These are phyloP conservation scores for Xanthoconium purpureum DNA, from an alignment of 768 basidiomycete genomes.

Conservation along the genomic window DNA sequence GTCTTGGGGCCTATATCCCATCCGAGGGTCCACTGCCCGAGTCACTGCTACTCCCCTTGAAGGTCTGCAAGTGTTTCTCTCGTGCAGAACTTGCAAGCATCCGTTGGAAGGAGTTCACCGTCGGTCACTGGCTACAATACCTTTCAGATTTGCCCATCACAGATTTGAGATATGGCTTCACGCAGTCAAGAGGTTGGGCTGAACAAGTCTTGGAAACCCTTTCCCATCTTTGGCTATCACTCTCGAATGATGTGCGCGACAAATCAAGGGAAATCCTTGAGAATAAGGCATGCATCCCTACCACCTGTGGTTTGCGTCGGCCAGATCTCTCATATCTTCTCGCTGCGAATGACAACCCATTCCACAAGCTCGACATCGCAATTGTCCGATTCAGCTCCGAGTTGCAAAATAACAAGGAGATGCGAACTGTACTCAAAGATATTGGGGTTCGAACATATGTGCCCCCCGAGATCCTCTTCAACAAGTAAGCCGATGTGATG, in stretches of 20 bases:
- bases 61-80: slow-evolving; percentile 55
- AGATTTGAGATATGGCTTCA: slow-evolving; percentile 57
- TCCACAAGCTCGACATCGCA: neutral
- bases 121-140: too few species aligned
- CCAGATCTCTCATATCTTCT: slow-evolving; percentile 76
- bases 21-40: slow-evolving; percentile 73
- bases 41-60: slow-evolving; percentile 40
- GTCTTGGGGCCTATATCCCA: slow-evolving; percentile 55
- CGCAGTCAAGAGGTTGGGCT: slow-evolving; percentile 64
- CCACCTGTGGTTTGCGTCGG: slow-evolving; percentile 56
- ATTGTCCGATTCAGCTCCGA: neutral
- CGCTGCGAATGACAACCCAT: slow-evolving; percentile 54
- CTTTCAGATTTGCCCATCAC: too few species aligned
- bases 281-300: slow-evolving; percentile 41
- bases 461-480: too few species aligned
- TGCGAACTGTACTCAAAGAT: too few species aligned
- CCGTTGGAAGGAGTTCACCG: slow-evolving; percentile 70
- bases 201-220: slow-evolving; percentile 67
- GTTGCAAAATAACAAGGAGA: too few species aligned
- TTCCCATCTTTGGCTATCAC: slow-evolving; percentile 65
- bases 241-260: slow-evolving; percentile 36
- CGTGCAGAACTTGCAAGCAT: slow-evolving; percentile 53
- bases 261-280: slow-evolving; percentile 36
- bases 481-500: too few species aligned
- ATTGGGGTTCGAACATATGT: too few species aligned